These are phyloP conservation scores for Carex littledalei DNA, from an alignment of 176 grass and related monocot species.

Conservation along the genomic window DNA sequence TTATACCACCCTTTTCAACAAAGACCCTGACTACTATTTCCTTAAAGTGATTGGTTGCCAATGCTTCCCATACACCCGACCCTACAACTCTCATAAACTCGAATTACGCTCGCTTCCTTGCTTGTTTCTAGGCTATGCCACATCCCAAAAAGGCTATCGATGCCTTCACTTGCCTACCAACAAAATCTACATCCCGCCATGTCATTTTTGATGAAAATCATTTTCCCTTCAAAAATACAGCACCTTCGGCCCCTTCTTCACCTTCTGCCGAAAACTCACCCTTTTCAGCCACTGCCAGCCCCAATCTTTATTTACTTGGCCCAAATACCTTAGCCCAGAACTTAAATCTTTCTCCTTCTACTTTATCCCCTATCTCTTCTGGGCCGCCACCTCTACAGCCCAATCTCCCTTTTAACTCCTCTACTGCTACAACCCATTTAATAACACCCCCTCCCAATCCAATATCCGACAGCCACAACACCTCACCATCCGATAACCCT, in stretches of 20 bases:
- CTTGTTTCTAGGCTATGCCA: not conserved
- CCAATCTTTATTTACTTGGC: not conserved
- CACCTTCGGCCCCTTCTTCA: too few relatives aligned
- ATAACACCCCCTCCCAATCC: too few relatives aligned
- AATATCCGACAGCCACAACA: too few relatives aligned
- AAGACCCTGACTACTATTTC: not conserved
- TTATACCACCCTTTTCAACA: not conserved
- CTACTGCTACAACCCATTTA: too few relatives aligned
- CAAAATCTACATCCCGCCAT: not conserved
- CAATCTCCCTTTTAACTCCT: too few relatives aligned
- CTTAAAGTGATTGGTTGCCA: too few relatives aligned
- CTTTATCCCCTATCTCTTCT: too few relatives aligned
- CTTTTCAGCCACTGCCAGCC: too few relatives aligned
- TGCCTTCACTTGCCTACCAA: not conserved
- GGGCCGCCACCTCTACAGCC: too few relatives aligned
- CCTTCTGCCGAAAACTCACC: too few relatives aligned
- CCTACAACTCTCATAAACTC: not conserved
- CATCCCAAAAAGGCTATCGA: not conserved
- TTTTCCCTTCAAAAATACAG: not conserved
- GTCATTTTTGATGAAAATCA: not conserved
- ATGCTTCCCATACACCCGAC: not conserved
- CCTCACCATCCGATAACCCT: not conserved
- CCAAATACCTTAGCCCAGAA: too few relatives aligned
- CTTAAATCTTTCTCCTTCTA: too few relatives aligned
- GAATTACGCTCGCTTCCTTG: not conserved